Percentiles rank a stretch among this genome's conserved stretches.
phyloP scores from a whole-genome alignment of 441 rosid genomes.

The Melastoma candidum region DNA sequence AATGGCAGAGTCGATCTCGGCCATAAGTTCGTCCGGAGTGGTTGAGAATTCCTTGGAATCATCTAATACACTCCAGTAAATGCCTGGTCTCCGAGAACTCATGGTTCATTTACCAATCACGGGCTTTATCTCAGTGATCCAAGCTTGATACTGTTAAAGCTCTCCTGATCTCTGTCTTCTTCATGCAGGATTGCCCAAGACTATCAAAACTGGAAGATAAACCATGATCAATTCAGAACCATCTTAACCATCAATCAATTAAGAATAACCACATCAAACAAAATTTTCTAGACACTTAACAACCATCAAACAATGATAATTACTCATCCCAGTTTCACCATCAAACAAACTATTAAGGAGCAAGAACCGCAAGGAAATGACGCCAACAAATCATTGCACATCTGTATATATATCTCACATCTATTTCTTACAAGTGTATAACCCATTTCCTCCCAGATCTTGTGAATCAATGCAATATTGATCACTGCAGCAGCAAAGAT shows the following conservation, averaged over 20 bases:
- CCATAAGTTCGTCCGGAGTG: conserved; percentile 43
- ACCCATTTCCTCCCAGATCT: conserved; percentile 63
- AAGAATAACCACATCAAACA: no score
- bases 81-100: conserved; percentile 19
- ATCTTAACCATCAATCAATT: no score
- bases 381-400: conserved; percentile 37
- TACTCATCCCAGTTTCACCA: not conserved
- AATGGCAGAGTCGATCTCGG: conserved; percentile 46
- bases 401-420: conserved; percentile 20
- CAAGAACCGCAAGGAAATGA: conserved; percentile 61
- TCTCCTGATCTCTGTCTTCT: no score
- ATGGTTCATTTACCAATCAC: no score
- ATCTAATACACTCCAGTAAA: conserved; percentile 39
- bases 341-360: conserved; percentile 7
- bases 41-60: conserved; percentile 31
- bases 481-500: conserved; percentile 81
- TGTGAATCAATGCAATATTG: conserved; percentile 52
- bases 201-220: no score
- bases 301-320: no score
- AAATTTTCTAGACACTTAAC: no score
- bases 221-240: no score
- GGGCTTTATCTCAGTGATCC: no score
- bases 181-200: no score
- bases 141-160: no score
- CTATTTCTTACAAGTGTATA: conserved; percentile 39